phyloP scores from a whole-genome alignment of 331 rosid genomes.

The Dryas integrifolia region DNA sequence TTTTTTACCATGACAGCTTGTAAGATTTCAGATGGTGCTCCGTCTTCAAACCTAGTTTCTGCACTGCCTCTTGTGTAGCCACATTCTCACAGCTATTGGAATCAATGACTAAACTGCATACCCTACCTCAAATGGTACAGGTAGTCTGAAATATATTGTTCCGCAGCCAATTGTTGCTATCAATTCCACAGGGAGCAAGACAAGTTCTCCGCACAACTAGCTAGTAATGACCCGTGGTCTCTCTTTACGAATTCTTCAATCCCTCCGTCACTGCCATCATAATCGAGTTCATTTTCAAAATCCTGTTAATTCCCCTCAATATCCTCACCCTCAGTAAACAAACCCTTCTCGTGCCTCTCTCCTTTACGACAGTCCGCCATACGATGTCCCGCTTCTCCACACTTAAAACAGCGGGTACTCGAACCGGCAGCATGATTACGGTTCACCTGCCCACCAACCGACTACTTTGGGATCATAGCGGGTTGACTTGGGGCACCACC shows the following conservation, averaged over 20 bases:
- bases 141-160: background rate
- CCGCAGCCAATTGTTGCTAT: background rate
- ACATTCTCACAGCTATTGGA: background rate
- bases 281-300: background rate
- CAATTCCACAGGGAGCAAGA: background rate
- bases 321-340: too few species aligned
- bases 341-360: too few species aligned
- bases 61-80: background rate
- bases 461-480: too few species aligned
- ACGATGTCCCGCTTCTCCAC: too few species aligned
- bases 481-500: too few species aligned
- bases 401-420: too few species aligned
- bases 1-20: background rate
- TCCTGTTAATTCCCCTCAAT: too few species aligned
- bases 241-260: background rate
- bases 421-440: too few species aligned
- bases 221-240: background rate
- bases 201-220: background rate
- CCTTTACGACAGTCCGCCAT: too few species aligned
- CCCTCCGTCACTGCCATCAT: background rate
- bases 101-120: slow-evolving; percentile 9
- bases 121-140: background rate
- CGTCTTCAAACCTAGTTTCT: background rate
- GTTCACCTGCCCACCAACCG: too few species aligned
- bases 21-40: background rate